A percentile compares a stretch with the other conserved stretches of the same genome.
phyloP scores from a whole-genome alignment of 768 basidiomycete species.

The Podaxis sp. region DNA sequence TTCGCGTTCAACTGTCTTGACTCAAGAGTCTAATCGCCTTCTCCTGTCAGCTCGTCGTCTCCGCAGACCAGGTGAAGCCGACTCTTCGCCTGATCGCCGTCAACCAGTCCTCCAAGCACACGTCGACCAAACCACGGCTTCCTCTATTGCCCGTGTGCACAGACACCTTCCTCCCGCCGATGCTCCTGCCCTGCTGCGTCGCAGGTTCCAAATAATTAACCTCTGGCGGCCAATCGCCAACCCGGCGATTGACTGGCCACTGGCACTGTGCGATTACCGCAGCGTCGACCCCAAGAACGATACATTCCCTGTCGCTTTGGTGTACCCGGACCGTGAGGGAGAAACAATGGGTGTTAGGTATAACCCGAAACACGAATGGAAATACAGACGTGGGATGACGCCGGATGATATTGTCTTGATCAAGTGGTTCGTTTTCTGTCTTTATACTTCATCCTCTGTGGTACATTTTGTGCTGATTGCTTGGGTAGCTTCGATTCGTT shows the following conservation, averaged over 20 bases:
- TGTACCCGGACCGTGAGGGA: constrained; percentile 50
- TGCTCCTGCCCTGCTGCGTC: constrained; percentile 38
- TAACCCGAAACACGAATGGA: constrained; percentile 50
- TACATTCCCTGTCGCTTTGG: constrained; percentile 40
- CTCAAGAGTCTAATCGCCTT: not conserved
- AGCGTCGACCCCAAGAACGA: constrained; percentile 41
- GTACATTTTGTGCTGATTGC: not conserved
- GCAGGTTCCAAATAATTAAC: constrained; percentile 58
- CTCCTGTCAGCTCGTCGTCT: constrained; percentile 42
- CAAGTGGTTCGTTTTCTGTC: constrained; percentile 42
- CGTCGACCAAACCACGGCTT: constrained; percentile 49
- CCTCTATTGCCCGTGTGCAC: constrained; percentile 45
- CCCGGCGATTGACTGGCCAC: constrained; percentile 48
- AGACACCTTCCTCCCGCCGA: constrained; percentile 49
- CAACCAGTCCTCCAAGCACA: constrained; percentile 48
- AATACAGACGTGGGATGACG: constrained; percentile 44
- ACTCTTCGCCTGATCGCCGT: constrained; percentile 34
- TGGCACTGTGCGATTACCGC: constrained; percentile 50
- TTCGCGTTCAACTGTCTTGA: not conserved
- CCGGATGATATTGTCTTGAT: constrained; percentile 50
- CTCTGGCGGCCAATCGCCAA: constrained; percentile 56
- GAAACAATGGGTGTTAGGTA: constrained; percentile 48
- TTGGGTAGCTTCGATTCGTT: constrained; percentile 27
- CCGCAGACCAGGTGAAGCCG: constrained; percentile 33
- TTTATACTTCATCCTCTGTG: not conserved